A percentile compares a stretch with the other conserved stretches of the same genome.
phyloP scores from a whole-genome alignment of 805 yeast genomes.

The Spathaspora boniae region DNA sequence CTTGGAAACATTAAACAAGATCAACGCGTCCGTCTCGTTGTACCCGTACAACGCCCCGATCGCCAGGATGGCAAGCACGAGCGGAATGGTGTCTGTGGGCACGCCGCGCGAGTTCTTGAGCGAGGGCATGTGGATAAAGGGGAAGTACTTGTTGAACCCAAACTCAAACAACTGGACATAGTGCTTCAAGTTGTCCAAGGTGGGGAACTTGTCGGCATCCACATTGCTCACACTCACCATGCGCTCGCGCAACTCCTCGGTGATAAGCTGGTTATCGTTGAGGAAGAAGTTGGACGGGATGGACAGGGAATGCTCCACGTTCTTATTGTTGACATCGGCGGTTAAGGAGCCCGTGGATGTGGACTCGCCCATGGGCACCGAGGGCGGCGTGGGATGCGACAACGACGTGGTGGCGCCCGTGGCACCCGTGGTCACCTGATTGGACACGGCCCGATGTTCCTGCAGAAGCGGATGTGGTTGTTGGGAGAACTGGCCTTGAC shows the following conservation, averaged over 20 bases:
- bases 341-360: too few species aligned
- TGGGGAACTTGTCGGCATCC: constrained; percentile 63
- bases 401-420: too few species aligned
- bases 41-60: constrained; percentile 86
- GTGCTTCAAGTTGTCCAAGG: constrained; percentile 68
- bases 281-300: constrained; percentile 7
- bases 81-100: constrained; percentile 52
- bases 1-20: constrained; percentile 65
- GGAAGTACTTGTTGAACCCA: constrained; percentile 79
- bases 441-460: neutral
- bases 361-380: too few species aligned
- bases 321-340: too few species aligned
- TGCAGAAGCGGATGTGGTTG: too few species aligned
- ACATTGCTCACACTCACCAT: constrained; percentile 55
- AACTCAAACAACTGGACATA: constrained; percentile 71
- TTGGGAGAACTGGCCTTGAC: constrained; percentile 1
- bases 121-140: constrained; percentile 76
- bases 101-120: constrained; percentile 37
- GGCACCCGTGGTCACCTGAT: neutral
- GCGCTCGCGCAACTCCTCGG: constrained; percentile 48
- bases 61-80: constrained; percentile 76
- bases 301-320: constrained; percentile 4
- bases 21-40: constrained; percentile 71
- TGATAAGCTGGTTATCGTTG: constrained; percentile 21
- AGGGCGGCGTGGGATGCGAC: too few species aligned